Percentiles rank a stretch among this genome's conserved stretches.
phyloP scores from a whole-genome alignment of 805 yeast species.

The Metschnikowia dekortorum region DNA sequence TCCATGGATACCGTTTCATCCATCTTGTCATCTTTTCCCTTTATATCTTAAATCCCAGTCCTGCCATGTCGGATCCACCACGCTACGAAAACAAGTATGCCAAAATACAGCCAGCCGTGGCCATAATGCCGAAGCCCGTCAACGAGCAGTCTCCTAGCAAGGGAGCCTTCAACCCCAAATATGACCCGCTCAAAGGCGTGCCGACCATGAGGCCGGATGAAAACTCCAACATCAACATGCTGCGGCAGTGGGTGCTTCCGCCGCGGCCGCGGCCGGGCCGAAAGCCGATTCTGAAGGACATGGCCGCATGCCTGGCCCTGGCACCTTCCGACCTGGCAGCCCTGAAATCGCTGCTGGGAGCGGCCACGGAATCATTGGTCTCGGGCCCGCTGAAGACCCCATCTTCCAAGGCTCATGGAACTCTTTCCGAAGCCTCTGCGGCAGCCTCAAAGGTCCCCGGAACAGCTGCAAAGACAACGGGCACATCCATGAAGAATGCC shows the following conservation, averaged over 20 bases:
- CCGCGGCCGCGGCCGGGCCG: constrained; percentile 78
- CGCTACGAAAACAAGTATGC: constrained; percentile 21
- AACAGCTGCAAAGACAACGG: not conserved
- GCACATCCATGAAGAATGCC: no score
- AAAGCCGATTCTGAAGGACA: constrained; percentile 32
- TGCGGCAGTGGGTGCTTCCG: constrained; percentile 80
- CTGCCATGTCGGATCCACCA: not conserved
- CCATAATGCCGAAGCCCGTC: constrained; percentile 31
- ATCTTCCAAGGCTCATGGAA: no score
- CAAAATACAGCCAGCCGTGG: constrained; percentile 37
- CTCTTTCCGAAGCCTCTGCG: no score
- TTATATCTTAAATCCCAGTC: no score
- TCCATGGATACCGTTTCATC: no score
- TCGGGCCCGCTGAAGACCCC: no score
- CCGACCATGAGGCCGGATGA: constrained; percentile 2
- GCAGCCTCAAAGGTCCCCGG: not conserved
- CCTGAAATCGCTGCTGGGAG: no score
- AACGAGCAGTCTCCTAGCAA: constrained; percentile 21
- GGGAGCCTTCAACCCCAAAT: constrained; percentile 20
- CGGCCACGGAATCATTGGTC: no score
- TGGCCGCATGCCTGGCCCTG: not conserved
- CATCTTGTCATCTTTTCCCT: no score
- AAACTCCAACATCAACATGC: constrained; percentile 44
- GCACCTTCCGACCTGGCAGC: not conserved
- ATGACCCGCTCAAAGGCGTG: constrained; percentile 12